Evolutionary conservation across 805 yeast species (phyloP).

Genomic region (Barnettozyma botsteinii): DNA sequence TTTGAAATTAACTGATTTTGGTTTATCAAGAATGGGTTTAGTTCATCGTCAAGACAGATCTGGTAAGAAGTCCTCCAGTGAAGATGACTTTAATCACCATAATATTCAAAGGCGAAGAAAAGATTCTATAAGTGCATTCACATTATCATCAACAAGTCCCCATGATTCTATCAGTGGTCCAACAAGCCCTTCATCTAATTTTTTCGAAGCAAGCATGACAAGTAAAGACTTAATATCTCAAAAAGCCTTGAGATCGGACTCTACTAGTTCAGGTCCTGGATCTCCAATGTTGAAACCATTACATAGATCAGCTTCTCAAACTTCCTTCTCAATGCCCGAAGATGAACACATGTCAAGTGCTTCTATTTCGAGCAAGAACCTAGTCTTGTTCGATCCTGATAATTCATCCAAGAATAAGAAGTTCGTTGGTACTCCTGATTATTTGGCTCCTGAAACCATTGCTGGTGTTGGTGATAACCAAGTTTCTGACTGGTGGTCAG

Average conservation of each 20-base stretch:
- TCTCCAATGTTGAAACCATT: constrained; percentile 47
- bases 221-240: constrained; percentile 13
- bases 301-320: constrained; percentile 47
- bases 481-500: constrained; percentile 96
- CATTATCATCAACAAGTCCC: constrained; percentile 14
- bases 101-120: constrained; percentile 12
- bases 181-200: constrained; percentile 26
- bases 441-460: constrained; percentile 94
- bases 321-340: constrained; percentile 50
- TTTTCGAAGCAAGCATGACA: constrained; percentile 25
- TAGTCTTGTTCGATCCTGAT: constrained; percentile 73
- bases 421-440: constrained; percentile 97
- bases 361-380: constrained; percentile 26
- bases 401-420: constrained; percentile 48
- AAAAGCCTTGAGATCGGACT: constrained; percentile 15
- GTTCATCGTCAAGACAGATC: constrained; percentile 63
- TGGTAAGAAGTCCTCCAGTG: constrained; percentile 11
- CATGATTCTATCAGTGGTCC: constrained; percentile 15
- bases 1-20: constrained; percentile 90
- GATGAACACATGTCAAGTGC: constrained; percentile 33
- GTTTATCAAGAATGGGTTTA: constrained; percentile 84
- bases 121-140: constrained; percentile 20
- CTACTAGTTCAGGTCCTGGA: constrained; percentile 22
- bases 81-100: constrained; percentile 20
- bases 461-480: constrained; percentile 77